Evolutionary conservation across 148 eudicot genomes (phyloP), one percentile per base, ranked within the genome.

Genomic region (Amaranthus palmeri): DNA sequence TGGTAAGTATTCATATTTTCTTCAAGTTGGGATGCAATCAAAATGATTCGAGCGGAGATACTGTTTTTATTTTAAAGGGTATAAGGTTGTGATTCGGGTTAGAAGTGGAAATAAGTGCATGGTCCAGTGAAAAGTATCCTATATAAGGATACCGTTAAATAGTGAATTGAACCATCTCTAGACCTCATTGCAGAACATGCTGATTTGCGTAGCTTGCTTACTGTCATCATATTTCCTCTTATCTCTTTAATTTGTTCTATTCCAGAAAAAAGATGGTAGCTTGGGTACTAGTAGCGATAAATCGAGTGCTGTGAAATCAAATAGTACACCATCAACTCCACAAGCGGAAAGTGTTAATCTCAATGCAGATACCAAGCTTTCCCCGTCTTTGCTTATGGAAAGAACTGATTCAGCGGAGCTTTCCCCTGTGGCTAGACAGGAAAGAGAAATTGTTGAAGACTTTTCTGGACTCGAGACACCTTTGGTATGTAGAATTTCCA

Each of bases 311-410:
- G 75, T 87, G 68, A 91, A 86, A 68, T 86, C 98, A 72, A 81
- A 74, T 54, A 90, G 96, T 78, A 86, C 89, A 43, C 92, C 97
- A 66, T 95, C 99, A 81, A 95, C 99, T 36, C 97, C 99, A 63
- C 96, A 85, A 74, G 96, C 91, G 75, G 97, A 91, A 71, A 87
- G 88, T 73, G 73, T 76, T 52, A 88, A 85, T 72, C 81, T 74
- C 57, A 91, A 79, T 69, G 65, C 79, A 58, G 99, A 91, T 74
- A 87, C 92, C 60, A 83, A 93, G 72, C 51, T 57, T 84, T 86
- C 96, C 17, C 91, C 82, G 74, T 85, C 89, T 76, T 74, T 86
- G 63, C 86, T 82, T 68, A 68, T 90, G 62, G 96, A 91, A 75
- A 83, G 81, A 75, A 85, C 86, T 54, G 82, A 83, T 69, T 84